phyloP scores from a whole-genome alignment of 768 basidiomycete species.

The Suillus subalutaceus region DNA sequence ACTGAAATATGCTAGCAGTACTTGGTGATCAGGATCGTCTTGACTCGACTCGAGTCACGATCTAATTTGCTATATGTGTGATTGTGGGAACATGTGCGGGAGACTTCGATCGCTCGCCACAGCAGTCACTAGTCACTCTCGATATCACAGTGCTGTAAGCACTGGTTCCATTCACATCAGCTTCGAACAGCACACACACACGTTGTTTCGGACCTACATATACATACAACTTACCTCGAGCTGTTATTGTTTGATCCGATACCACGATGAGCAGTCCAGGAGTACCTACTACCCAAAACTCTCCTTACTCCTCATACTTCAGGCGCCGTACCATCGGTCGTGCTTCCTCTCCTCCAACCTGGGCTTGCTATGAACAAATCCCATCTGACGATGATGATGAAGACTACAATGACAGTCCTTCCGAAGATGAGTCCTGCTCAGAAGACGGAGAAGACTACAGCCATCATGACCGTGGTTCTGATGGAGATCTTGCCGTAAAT shows the following conservation, averaged over 20 bases:
- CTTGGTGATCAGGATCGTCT: neutral
- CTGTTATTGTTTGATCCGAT: neutral
- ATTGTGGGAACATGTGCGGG: neutral
- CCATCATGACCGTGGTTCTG: conserved; percentile 31
- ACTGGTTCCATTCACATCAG: conserved; percentile 9
- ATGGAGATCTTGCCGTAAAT: conserved; percentile 32
- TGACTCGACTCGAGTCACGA: neutral
- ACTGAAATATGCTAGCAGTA: neutral
- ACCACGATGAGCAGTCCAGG: conserved; percentile 24
- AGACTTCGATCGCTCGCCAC: conserved; percentile 19
- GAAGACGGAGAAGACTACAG: conserved; percentile 74
- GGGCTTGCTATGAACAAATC: conserved; percentile 92
- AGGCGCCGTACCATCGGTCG: conserved; percentile 75
- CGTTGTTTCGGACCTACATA: neutral
- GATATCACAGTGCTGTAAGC: conserved; percentile 16
- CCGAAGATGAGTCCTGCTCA: conserved; percentile 62
- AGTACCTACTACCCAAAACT: conserved; percentile 23
- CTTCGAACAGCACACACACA: conserved; percentile 9
- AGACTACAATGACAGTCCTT: conserved; percentile 59
- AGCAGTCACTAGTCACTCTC: conserved; percentile 15
- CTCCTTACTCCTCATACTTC: conserved; percentile 41
- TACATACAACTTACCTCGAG: conserved; percentile 10
- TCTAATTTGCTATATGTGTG: neutral
- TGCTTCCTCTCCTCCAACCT: conserved; percentile 82
- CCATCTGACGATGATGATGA: conserved; percentile 64